phyloP scores from a whole-genome alignment of 352 stramenopile genomes.

The Pilasporangium apinafurcum region DNA sequence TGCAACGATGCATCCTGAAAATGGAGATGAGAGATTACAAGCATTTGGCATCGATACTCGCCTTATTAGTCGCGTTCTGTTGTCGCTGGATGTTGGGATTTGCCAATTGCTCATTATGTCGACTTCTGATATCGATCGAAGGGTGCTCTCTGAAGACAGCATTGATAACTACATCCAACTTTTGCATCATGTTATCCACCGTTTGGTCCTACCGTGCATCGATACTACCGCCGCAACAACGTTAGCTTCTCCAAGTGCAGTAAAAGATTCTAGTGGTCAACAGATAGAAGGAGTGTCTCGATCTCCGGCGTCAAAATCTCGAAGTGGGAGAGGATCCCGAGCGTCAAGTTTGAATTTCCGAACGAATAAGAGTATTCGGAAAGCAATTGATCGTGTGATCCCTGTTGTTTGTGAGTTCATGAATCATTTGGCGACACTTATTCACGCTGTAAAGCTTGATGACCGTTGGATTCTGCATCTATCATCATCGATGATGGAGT shows the following conservation, averaged over 20 bases:
- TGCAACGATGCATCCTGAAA: conserved; percentile 18
- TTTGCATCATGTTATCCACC: conserved; percentile 47
- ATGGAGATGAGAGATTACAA: conserved; percentile 24
- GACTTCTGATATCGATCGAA: conserved; percentile 54
- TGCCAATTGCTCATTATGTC: conserved; percentile 74
- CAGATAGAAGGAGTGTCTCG: not conserved
- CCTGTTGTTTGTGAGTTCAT: conserved; percentile 71
- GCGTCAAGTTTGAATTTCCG: conserved; percentile 33
- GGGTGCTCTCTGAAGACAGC: conserved; percentile 71
- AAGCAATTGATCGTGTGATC: conserved; percentile 49
- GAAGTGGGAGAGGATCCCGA: conserved; percentile 3
- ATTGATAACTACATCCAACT: conserved; percentile 79
- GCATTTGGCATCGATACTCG: conserved; percentile 22
- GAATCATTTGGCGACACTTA: conserved; percentile 51
- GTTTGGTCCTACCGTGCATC: conserved; percentile 60
- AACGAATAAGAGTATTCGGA: conserved; percentile 38
- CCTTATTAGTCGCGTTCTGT: conserved; percentile 24
- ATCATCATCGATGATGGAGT: conserved; percentile 54
- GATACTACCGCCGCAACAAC: conserved; percentile 42
- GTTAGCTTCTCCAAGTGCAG: conserved; percentile 3
- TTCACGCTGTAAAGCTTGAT: conserved; percentile 60
- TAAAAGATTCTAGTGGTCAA: conserved; percentile 4
- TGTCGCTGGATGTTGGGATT: conserved; percentile 59
- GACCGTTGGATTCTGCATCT: conserved; percentile 74
- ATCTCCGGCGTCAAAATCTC: not conserved